Percentiles rank a stretch among this genome's conserved stretches.
Conservation (phyloP, 2,329 filamentous ascomycete genomes). For the Furcasterigmium furcatum region DNA sequence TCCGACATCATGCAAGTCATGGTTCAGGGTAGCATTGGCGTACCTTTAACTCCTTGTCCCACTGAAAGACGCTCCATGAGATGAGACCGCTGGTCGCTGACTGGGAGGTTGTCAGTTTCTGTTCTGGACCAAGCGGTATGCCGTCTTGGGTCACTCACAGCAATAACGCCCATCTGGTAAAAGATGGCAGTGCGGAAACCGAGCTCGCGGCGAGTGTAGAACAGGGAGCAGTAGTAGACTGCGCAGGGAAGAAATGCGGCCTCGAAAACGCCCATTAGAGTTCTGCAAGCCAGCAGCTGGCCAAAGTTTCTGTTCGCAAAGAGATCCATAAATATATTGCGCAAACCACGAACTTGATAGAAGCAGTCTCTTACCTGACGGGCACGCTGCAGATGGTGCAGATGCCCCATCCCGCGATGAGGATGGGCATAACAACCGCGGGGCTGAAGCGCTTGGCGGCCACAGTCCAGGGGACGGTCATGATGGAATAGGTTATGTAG, state of each 20-base stretch:
- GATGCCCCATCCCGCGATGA: constrained; percentile 20
- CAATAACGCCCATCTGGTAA: neutral
- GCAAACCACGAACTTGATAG: too few species aligned
- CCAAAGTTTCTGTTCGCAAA: constrained; percentile 45
- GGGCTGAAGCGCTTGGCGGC: constrained; percentile 20
- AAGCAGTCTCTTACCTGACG: too few species aligned
- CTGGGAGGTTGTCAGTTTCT: neutral
- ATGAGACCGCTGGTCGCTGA: constrained; percentile 19
- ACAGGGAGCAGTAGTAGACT: constrained; percentile 51
- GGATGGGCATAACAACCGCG: constrained; percentile 19
- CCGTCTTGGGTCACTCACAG: neutral
- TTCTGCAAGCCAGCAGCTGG: constrained; percentile 43
- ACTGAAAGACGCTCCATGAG: constrained; percentile 20
- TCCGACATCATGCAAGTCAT: neutral
- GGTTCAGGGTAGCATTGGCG: neutral
- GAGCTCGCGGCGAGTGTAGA: constrained; percentile 43
- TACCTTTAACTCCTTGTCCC: constrained; percentile 13
- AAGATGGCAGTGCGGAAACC: constrained; percentile 28
- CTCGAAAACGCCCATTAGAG: constrained; percentile 45
- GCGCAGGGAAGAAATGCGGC: constrained; percentile 53
- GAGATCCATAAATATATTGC: too few species aligned
- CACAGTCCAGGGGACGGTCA: constrained; percentile 20
- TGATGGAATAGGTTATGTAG: constrained; percentile 23
- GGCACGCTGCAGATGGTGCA: constrained; percentile 18
- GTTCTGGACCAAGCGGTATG: too few species aligned